phyloP scores from a whole-genome alignment of 768 basidiomycete species.

The Psilocybe cubensis region DNA sequence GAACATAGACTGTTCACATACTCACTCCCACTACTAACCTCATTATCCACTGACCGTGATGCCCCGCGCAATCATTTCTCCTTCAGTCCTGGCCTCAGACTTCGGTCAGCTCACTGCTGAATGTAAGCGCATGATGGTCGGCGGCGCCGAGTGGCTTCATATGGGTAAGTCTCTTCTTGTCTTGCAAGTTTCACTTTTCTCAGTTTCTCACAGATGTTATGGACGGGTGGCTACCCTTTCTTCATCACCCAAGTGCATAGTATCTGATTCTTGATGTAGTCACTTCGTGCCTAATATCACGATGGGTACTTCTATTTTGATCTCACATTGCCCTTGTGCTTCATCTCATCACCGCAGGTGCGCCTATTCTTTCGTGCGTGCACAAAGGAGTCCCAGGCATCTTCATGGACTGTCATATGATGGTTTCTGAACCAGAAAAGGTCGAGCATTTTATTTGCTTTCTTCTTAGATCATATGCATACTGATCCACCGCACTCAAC shows the following conservation, averaged over 20 bases:
- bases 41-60: slow-evolving; percentile 40
- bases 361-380: slow-evolving; percentile 86
- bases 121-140: slow-evolving; percentile 95
- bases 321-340: not conserved
- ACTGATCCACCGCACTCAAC: not conserved
- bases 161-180: slow-evolving; percentile 66
- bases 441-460: slow-evolving; percentile 38
- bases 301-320: slow-evolving; percentile 65
- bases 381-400: slow-evolving; percentile 88
- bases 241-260: slow-evolving; percentile 13
- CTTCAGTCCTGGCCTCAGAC: slow-evolving; percentile 96
- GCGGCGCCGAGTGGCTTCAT: slow-evolving; percentile 97
- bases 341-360: slow-evolving; percentile 50
- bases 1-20: not conserved
- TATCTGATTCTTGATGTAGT: slow-evolving; percentile 41
- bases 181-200: slow-evolving; percentile 2
- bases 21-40: not conserved
- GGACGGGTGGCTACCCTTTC: slow-evolving; percentile 75
- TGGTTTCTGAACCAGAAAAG: slow-evolving; percentile 93
- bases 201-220: slow-evolving; percentile 74
- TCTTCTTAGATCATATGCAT: not conserved
- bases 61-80: slow-evolving; percentile 92
- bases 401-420: slow-evolving; percentile 99
- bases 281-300: slow-evolving; percentile 99
- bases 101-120: slow-evolving; percentile 94